Conservation (phyloP, 805 yeast genomes). For the Saturnispora saitoi region DNA sequence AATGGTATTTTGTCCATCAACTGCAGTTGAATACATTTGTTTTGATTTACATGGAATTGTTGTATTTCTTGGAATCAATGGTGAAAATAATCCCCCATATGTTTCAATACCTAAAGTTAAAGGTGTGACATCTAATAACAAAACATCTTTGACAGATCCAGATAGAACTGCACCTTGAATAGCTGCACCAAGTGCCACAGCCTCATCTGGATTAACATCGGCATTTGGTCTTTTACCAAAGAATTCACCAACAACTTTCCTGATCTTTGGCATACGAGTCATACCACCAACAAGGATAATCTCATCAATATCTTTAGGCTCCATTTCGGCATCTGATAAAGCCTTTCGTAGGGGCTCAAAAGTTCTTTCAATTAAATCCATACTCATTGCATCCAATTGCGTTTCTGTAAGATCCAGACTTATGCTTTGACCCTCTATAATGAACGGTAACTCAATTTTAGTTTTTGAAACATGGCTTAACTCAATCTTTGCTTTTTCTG, state of each 20-base stretch:
- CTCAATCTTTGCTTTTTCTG: slow-evolving; percentile 85
- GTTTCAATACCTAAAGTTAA: slow-evolving; percentile 91
- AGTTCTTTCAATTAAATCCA: slow-evolving; percentile 60
- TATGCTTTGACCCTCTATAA: slow-evolving; percentile 43
- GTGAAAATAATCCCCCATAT: slow-evolving; percentile 91
- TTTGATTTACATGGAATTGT: slow-evolving; percentile 91
- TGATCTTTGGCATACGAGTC: slow-evolving; percentile 88
- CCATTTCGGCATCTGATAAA: slow-evolving; percentile 67
- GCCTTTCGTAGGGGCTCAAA: slow-evolving; percentile 75
- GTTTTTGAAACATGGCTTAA: slow-evolving; percentile 66
- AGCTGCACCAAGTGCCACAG: slow-evolving; percentile 94
- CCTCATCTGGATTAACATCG: slow-evolving; percentile 92
- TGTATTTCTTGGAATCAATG: slow-evolving; percentile 80
- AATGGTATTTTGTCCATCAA: slow-evolving; percentile 90
- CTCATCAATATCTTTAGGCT: slow-evolving; percentile 61
- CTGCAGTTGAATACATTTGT: slow-evolving; percentile 90
- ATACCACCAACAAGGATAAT: slow-evolving; percentile 85
- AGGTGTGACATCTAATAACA: slow-evolving; percentile 83
- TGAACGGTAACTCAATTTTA: slow-evolving; percentile 73
- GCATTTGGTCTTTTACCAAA: slow-evolving; percentile 82
- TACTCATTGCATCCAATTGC: slow-evolving; percentile 40
- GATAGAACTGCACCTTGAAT: slow-evolving; percentile 95
- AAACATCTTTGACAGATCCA: slow-evolving; percentile 90
- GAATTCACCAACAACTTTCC: slow-evolving; percentile 63
- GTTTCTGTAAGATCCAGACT: slow-evolving; percentile 40